Evolutionary conservation across 2,329 filamentous ascomycete species (phyloP), one percentile per base, ranked within the genome.

Genomic region (Penicillium sp.): DNA sequence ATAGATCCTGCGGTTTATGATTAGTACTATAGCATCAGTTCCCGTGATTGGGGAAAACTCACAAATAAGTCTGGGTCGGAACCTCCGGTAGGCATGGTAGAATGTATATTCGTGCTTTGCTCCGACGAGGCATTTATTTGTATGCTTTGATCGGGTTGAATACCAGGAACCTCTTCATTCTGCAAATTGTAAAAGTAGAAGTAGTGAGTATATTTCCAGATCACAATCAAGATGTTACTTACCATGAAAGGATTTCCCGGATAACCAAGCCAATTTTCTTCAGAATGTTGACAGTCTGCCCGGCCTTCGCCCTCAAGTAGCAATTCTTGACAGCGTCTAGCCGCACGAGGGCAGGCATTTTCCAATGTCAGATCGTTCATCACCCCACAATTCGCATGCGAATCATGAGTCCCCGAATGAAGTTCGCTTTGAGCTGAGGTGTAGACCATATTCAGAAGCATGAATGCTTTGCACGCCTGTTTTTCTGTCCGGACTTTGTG

Each of bases 381-480:
- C 10, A 6, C 39, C 1, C 4, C 46, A 31, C 29, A 49, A 4
- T 33, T 35, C 13, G 6, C 19, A 16, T 49, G 29, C 1, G 19
- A 6, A 5, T 3, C 37, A 9, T 35, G n/a, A 3, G 29, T 26
- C 13, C 23, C 21, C 13, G 21, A 39, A 5, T 39, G n/a, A 21
- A 46, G 23, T 31, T 45, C 29, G 23, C 31, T 53, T 35, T 53
- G 31, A n/a, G 42, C 39, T 5, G 51, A 45, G 3, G 25, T 31
- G 6, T 53, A 53, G n/a, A 53, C 31, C 42, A 53, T 53, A 13
- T 46, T 37, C 4, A 53, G 21, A 27, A 53, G 26, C 39, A 46
- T 53, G 23, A 53, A 53, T 4, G 51, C 31, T 47, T 53, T 53
- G 14, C 42, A 53, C 3, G 51, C 51, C 23, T 46, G 51, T n/a